Evolutionary conservation across 345 rosid species (phyloP), one percentile per base, ranked within the genome.

Genomic region (Rhizophora mangle): DNA sequence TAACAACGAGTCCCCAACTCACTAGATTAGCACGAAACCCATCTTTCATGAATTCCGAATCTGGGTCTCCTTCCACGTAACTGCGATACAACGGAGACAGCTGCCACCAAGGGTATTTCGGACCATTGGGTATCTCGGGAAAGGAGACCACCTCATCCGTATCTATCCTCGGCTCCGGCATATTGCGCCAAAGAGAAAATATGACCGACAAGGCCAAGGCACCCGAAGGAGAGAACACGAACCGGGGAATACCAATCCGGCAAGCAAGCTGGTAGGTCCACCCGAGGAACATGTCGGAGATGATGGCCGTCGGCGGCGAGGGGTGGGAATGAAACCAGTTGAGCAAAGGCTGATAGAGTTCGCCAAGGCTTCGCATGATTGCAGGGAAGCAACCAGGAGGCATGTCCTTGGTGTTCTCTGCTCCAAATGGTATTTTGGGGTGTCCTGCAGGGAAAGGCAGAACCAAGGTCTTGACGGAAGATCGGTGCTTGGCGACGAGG

Each of bases 281-380:
- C 9, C 94, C 91, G 31, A 91, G 85, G 77, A 88, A 91, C 67
- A 85, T 76, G 68, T 89, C 88, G 8, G 94, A 82, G 9, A 88
- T 18, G 64, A 88, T 83, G n/a, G 86, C 89, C 21, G 76, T 77
- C 1, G 90, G 94, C 0, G 92, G 86, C 6, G 83, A 75, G 9
- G 76, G 76, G 62, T 67, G 80, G 30, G 86, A 73, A 2, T 58
- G 49, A 70, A 88, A 82, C 86, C 88, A 88, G 6, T 68, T 29
- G 63, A 91, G 71, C 49, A 43, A 62, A 22, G 82, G 81, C 24
- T 77, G 56, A 64, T 81, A 83, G 68, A 69, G 87, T 26, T 73
- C 81, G 2, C 75, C 75, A 52, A 88, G 68, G 60, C 74, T 56
- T 21, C 53, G 62, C 37, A 82, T 60, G 0, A 46, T 1, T 3